Conservation (phyloP, 768 basidiomycete species). For the Boletellus ananiceps region DNA sequence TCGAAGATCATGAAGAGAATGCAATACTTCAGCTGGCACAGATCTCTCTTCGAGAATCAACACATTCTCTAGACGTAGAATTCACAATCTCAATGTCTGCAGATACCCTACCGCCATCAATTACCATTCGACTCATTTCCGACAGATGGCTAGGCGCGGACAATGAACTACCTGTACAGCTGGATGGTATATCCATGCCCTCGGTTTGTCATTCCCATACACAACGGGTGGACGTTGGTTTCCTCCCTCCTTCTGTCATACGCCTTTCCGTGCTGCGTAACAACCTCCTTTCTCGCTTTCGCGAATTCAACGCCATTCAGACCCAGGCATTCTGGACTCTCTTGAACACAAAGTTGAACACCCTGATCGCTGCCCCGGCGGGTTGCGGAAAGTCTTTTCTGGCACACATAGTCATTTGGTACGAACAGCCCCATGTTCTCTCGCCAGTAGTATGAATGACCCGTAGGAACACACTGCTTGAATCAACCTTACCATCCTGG, state of each 20-base stretch:
- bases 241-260: slow-evolving; percentile 56
- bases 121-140: slow-evolving; percentile 78
- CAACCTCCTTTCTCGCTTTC: slow-evolving; percentile 42
- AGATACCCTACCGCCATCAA: slow-evolving; percentile 51
- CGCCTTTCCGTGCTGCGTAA: slow-evolving; percentile 41
- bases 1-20: slow-evolving; percentile 81
- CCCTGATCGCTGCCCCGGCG: slow-evolving; percentile 73
- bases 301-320: slow-evolving; percentile 78
- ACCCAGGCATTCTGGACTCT: slow-evolving; percentile 86
- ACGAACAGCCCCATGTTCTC: slow-evolving; percentile 24
- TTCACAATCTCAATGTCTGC: slow-evolving; percentile 77
- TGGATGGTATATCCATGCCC: slow-evolving; percentile 79
- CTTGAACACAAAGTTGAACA: slow-evolving; percentile 59
- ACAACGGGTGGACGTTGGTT: slow-evolving; percentile 67
- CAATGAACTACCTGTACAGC: slow-evolving; percentile 56
- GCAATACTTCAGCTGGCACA: slow-evolving; percentile 78
- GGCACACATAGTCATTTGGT: slow-evolving; percentile 72
- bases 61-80: slow-evolving; percentile 54
- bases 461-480: slow-evolving; percentile 52
- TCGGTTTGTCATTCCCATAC: slow-evolving; percentile 49
- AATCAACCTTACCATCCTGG: slow-evolving; percentile 43
- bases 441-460: slow-evolving; percentile 11
- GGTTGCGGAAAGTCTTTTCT: slow-evolving; percentile 79
- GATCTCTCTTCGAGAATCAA: slow-evolving; percentile 65
- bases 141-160: slow-evolving; percentile 95